phyloP scores from a whole-genome alignment of 2,329 filamentous ascomycete genomes.

The Calonectria pauciramosa region DNA sequence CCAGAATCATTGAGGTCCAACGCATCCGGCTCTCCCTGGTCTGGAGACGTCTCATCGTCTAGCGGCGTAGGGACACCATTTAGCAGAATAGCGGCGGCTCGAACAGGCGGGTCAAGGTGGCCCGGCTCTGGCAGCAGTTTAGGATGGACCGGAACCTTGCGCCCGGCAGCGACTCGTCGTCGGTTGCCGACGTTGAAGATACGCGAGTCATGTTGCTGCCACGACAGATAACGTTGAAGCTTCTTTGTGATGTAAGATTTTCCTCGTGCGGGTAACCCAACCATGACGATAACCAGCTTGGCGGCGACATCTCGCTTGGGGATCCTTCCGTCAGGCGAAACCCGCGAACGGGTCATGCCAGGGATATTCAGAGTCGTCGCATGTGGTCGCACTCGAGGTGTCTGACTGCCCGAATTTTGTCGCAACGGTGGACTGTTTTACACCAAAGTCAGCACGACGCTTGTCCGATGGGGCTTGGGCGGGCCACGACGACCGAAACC shows the following conservation, averaged over 20 bases:
- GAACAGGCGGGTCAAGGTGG: conserved; percentile 60
- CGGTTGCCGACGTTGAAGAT: conserved; percentile 99
- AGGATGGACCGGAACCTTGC: conserved; percentile 53
- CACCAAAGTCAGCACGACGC: conserved; percentile 36
- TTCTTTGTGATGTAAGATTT: conserved; percentile 99
- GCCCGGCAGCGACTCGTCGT: conserved; percentile 82
- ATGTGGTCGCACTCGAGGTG: conserved; percentile 83
- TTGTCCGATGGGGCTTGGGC: conserved; percentile 30
- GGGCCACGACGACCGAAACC: conserved; percentile 39
- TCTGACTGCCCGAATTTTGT: conserved; percentile 82
- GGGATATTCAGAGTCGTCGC: conserved; percentile 97
- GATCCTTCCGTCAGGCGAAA: conserved; percentile 95
- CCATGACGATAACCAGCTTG: conserved; percentile 98
- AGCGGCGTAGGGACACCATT: conserved; percentile 64
- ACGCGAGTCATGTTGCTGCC: conserved; percentile 94
- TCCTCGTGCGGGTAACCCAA: conserved; percentile 92
- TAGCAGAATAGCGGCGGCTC: conserved; percentile 70
- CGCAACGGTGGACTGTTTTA: conserved; percentile 72
- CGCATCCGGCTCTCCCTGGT: conserved; percentile 54
- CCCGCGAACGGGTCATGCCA: conserved; percentile 93
- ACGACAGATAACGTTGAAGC: conserved; percentile 92
- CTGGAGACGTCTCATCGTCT: conserved; percentile 41
- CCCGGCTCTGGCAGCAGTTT: conserved; percentile 52
- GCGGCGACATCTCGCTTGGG: conserved; percentile 93
- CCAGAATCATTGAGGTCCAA: conserved; percentile 51